phyloP scores from a whole-genome alignment of 305 asterid species.

The Fraxinus floribunda region DNA sequence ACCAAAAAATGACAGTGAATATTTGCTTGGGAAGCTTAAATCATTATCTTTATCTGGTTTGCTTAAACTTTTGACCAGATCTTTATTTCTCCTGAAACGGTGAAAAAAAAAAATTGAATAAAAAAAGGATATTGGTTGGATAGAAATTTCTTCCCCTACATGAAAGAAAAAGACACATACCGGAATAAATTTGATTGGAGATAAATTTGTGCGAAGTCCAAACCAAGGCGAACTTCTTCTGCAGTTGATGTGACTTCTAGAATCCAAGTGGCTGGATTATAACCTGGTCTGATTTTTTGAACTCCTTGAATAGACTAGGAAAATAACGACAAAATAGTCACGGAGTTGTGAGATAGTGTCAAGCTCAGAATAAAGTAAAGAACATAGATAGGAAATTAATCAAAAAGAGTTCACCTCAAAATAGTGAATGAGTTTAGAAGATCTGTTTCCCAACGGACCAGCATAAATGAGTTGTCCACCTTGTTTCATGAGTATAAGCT shows the following conservation, averaged over 20 bases:
- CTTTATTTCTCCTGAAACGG: constrained; percentile 55
- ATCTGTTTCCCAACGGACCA: constrained; percentile 65
- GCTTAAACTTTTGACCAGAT: constrained; percentile 55
- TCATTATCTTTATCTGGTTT: constrained; percentile 50
- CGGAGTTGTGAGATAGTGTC: not conserved
- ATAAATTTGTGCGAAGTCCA: constrained; percentile 70
- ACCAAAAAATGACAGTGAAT: constrained; percentile 38
- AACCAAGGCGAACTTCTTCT: constrained; percentile 54
- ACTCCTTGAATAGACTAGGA: constrained; percentile 61
- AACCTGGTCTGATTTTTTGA: constrained; percentile 50
- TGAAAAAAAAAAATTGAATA: not conserved
- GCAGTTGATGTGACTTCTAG: constrained; percentile 68
- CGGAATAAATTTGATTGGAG: constrained; percentile 47
- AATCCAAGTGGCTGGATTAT: constrained; percentile 82
- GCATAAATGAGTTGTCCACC: constrained; percentile 80
- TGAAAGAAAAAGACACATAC: constrained; percentile 29
- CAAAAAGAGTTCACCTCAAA: constrained; percentile 51
- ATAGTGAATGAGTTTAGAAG: constrained; percentile 52
- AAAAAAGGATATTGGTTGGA: not conserved
- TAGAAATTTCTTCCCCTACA: not conserved
- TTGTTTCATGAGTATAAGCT: constrained; percentile 73
- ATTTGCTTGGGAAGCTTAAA: constrained; percentile 54
- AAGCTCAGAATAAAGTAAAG: constrained; percentile 7
- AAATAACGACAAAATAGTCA: constrained; percentile 1
- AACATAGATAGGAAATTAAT: not conserved